Conservation (phyloP, 805 yeast genomes). For the Lipomyces japonicus region DNA sequence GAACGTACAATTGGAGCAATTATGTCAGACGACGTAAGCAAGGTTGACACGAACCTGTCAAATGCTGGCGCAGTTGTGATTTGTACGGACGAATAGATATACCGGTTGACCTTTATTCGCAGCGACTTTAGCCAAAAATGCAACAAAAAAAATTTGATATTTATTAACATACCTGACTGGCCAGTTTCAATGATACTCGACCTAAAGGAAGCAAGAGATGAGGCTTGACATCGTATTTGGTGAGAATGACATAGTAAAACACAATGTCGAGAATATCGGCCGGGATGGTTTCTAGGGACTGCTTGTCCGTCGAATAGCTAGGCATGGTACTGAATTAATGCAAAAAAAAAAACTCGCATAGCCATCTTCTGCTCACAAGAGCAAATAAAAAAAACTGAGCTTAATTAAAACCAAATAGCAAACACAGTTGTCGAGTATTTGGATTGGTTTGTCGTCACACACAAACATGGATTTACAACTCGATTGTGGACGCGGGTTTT, state of each 20-base stretch:
- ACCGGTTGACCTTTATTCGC: slow-evolving; percentile 20
- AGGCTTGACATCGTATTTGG: slow-evolving; percentile 5
- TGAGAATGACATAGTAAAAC: slow-evolving; percentile 12
- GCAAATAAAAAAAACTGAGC: no score
- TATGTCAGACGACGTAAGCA: slow-evolving; percentile 21
- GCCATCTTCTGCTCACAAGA: no score
- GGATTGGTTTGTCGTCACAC: no score
- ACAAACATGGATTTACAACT: no score
- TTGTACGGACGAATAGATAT: slow-evolving; percentile 15
- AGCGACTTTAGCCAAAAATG: not conserved
- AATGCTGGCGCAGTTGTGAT: slow-evolving; percentile 15
- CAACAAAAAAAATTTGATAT: not conserved
- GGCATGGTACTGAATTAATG: no score
- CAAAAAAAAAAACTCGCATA: no score
- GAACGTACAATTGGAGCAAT: slow-evolving; percentile 25
- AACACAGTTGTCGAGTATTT: no score
- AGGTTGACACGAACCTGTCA: slow-evolving; percentile 25
- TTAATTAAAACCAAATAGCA: no score
- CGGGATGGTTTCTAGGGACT: slow-evolving; percentile 12
- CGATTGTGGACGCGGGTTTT: no score
- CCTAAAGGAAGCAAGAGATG: slow-evolving; percentile 16
- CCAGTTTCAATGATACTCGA: slow-evolving; percentile 15
- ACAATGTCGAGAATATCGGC: slow-evolving; percentile 13
- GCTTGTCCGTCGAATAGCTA: no score
- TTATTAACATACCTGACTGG: slow-evolving; percentile 11